Conservation (phyloP, 176 grass and related monocot genomes). For the Oryza meridionalis region DNA sequence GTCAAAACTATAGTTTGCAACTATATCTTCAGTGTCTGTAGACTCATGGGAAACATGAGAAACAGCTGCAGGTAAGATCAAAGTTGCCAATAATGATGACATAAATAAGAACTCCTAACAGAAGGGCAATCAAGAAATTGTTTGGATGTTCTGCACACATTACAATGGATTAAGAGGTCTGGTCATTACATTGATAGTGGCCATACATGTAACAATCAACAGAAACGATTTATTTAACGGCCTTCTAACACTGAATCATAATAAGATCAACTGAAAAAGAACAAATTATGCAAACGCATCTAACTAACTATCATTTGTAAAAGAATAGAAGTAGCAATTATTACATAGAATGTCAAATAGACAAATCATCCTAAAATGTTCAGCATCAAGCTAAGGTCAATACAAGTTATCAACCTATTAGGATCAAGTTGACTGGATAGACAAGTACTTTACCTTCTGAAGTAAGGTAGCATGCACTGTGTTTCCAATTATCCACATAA, state of each 20-base stretch:
- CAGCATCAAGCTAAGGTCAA: neutral
- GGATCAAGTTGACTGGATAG: conserved; percentile 9
- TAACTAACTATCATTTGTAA: conserved; percentile 9
- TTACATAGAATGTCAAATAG: neutral
- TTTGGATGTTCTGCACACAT: conserved; percentile 28
- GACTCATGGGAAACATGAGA: neutral
- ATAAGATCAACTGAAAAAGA: conserved; percentile 27
- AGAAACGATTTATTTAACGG: neutral
- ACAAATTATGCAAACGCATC: conserved; percentile 19
- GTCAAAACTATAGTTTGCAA: conserved; percentile 11
- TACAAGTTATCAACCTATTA: conserved; percentile 4
- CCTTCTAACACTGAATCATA: conserved; percentile 4
- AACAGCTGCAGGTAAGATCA: neutral
- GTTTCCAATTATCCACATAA: conserved; percentile 90
- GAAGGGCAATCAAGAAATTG: conserved; percentile 18
- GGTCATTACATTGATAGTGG: neutral
- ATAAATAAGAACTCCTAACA: neutral
- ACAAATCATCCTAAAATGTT: neutral
- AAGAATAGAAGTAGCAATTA: neutral
- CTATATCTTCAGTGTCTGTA: neutral
- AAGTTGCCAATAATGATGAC: neutral
- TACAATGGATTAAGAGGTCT: conserved; percentile 14
- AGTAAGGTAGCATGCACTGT: conserved; percentile 68
- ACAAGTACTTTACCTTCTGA: conserved; percentile 66
- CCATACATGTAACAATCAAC: conserved; percentile 23